Percentiles rank a stretch among this genome's conserved stretches.
Conservation (phyloP, 2,329 filamentous ascomycete genomes). For the Dothistroma pini region DNA sequence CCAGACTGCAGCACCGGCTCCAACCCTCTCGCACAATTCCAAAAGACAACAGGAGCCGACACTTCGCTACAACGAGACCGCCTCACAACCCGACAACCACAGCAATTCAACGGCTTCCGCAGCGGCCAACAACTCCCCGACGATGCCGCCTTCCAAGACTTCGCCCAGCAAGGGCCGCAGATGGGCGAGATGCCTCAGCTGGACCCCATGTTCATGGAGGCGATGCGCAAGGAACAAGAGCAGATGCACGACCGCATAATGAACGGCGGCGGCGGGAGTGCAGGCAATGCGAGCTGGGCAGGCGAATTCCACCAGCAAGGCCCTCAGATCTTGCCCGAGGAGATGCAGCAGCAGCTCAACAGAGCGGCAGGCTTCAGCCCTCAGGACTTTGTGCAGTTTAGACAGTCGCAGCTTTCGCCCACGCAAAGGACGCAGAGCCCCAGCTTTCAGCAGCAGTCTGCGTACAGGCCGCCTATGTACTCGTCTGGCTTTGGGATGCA, state of each 20-base stretch:
- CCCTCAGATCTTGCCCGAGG: conserved; percentile 25
- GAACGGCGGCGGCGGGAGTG: conserved; percentile 21
- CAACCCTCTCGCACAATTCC: conserved; percentile 95
- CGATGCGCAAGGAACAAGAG: conserved; percentile 61
- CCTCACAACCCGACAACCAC: conserved; percentile 43
- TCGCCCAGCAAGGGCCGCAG: conserved; percentile 73
- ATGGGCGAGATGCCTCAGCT: conserved; percentile 52
- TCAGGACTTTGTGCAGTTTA: conserved; percentile 84
- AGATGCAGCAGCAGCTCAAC: conserved; percentile 24
- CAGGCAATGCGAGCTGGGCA: conserved; percentile 29
- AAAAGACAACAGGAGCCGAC: conserved; percentile 95
- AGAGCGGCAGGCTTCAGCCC: conserved; percentile 59
- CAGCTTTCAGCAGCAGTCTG: conserved; percentile 38
- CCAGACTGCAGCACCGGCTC: conserved; percentile 95
- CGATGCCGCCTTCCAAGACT: conserved; percentile 52
- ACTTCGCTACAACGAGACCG: conserved; percentile 91
- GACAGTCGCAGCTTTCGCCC: conserved; percentile 63
- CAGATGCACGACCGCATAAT: conserved; percentile 34
- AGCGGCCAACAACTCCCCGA: conserved; percentile 27
- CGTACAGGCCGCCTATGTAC: conserved; percentile 58
- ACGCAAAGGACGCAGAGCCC: conserved; percentile 60
- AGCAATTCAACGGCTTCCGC: conserved; percentile 32
- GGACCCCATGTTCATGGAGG: conserved; percentile 63
- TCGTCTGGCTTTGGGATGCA: conserved; percentile 51
- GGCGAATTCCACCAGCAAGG: conserved; percentile 33